Conservation (phyloP, 306 rosid genomes). For the Oemleria cerasiformis region DNA sequence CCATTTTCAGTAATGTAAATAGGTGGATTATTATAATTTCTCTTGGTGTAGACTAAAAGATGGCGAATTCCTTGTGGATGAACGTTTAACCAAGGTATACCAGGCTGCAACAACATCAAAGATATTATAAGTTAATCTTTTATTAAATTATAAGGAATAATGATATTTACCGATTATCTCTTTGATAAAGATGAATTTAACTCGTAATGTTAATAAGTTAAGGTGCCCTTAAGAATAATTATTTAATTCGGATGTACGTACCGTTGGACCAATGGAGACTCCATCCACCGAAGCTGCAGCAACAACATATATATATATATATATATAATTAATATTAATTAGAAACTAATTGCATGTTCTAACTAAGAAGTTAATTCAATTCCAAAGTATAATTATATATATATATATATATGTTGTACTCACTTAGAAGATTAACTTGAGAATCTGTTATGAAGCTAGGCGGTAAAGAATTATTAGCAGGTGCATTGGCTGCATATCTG, state of each 20-base stretch:
- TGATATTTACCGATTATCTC: too few species aligned
- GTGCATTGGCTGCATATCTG: conserved; percentile 31
- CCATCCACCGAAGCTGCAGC: background rate
- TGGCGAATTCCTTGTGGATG: conserved; percentile 28
- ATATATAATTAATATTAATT: conserved; percentile 22
- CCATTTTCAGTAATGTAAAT: conserved; percentile 23
- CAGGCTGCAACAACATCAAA: background rate
- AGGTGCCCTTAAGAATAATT: too few species aligned
- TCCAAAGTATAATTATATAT: too few species aligned
- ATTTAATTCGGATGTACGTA: background rate
- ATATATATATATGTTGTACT: conserved; percentile 4
- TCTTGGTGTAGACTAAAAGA: conserved; percentile 17
- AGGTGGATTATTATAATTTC: conserved; percentile 19
- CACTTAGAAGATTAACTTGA: conserved; percentile 35
- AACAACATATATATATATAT: background rate
- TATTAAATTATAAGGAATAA: background rate
- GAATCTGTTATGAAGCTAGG: conserved; percentile 31
- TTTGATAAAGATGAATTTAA: too few species aligned
- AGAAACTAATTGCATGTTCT: background rate
- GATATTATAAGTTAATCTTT: background rate
- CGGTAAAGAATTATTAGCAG: conserved; percentile 6
- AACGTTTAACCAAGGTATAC: background rate
- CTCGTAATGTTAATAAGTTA: too few species aligned
- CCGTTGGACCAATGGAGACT: background rate
- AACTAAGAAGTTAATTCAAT: too few species aligned